Evolutionary conservation across 768 basidiomycete genomes (phyloP).

Genomic region (Russula foetens): DNA sequence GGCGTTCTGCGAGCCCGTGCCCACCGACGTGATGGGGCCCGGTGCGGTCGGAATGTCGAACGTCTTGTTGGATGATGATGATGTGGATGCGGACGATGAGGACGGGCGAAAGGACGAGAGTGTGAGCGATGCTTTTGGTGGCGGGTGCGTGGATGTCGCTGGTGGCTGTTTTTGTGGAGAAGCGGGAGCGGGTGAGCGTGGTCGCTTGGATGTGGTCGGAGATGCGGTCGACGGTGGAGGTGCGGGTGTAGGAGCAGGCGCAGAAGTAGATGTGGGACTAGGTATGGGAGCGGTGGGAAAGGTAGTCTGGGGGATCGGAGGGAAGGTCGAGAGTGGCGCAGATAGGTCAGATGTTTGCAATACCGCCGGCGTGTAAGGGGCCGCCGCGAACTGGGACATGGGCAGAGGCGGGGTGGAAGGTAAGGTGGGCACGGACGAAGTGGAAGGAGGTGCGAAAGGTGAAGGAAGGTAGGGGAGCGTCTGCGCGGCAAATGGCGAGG

Average conservation of each 20-base stretch:
- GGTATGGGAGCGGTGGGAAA: neutral
- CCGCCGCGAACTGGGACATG: neutral
- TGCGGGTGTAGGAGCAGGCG: neutral
- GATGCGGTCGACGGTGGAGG: neutral
- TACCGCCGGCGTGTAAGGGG: neutral
- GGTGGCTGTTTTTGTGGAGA: neutral
- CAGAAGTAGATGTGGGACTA: neutral
- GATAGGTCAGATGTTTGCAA: neutral
- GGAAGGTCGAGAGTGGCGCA: constrained; percentile 1
- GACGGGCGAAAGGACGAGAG: neutral
- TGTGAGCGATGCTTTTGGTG: neutral
- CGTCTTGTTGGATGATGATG: neutral
- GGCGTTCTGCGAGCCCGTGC: neutral
- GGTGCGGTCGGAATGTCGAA: constrained; percentile 20
- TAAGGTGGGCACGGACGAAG: neutral
- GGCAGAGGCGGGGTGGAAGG: neutral
- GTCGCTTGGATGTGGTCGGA: neutral
- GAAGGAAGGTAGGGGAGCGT: constrained; percentile 11
- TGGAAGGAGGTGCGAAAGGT: constrained; percentile 5
- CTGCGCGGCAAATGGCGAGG: neutral
- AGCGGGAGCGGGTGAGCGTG: neutral
- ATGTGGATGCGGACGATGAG: too few relatives aligned
- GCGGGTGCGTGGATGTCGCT: neutral
- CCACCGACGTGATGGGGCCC: neutral
- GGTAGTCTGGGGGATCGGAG: neutral